Percentiles rank a stretch among this genome's conserved stretches.
phyloP scores from a whole-genome alignment of 495 filamentous ascomycete species.

The Tuber aestivum region DNA sequence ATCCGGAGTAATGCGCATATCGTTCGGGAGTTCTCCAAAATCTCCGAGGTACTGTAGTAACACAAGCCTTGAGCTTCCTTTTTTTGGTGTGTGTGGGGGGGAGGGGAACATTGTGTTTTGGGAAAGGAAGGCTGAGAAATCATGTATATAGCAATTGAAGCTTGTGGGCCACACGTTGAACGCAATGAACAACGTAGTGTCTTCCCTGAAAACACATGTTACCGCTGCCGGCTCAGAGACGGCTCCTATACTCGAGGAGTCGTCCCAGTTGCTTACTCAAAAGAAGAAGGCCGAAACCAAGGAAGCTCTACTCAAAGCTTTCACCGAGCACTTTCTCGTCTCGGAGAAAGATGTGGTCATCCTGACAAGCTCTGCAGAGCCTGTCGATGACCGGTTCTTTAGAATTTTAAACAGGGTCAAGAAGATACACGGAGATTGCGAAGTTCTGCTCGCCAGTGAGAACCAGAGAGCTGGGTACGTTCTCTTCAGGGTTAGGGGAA shows the following conservation, averaged over 20 bases:
- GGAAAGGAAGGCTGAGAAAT: conserved; percentile 26
- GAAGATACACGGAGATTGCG: conserved; percentile 78
- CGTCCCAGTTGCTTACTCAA: conserved; percentile 64
- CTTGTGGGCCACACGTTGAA: conserved; percentile 74
- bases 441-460: conserved; percentile 81
- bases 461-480: conserved; percentile 57
- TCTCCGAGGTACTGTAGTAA: conserved; percentile 65
- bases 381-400: conserved; percentile 85
- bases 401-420: conserved; percentile 71
- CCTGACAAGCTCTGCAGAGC: conserved; percentile 68
- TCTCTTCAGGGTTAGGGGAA: conserved; percentile 16
- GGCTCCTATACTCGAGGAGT: conserved; percentile 69
- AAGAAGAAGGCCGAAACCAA: conserved; percentile 77
- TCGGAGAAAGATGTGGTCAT: conserved; percentile 67
- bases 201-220: conserved; percentile 74
- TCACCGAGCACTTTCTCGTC: conserved; percentile 77
- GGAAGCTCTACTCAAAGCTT: conserved; percentile 72
- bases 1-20: conserved; percentile 91
- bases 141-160: conserved; percentile 64
- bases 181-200: conserved; percentile 71
- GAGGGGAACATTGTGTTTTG: conserved; percentile 13
- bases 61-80: not conserved
- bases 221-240: conserved; percentile 68
- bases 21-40: conserved; percentile 79
- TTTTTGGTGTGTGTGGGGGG: not conserved